Conservation (phyloP, 225 moss, liverwort and hornwort genomes). For the Anthoceros angustus region DNA sequence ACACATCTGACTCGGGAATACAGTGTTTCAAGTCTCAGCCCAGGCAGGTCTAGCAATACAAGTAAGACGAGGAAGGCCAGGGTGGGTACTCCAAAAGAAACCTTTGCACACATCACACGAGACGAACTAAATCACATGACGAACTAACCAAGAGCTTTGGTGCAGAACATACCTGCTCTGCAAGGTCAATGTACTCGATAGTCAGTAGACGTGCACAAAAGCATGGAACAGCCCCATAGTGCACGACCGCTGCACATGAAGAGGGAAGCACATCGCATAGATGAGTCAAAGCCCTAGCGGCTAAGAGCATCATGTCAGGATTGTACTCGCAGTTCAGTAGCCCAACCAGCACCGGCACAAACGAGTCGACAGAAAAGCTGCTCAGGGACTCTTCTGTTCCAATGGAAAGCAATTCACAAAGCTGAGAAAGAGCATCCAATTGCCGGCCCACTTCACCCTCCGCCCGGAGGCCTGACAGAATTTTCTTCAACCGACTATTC, state of each 20-base stretch:
- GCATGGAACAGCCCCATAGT: constrained; percentile 93
- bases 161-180: constrained; percentile 58
- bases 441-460: constrained; percentile 95
- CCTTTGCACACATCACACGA: too few relatives aligned
- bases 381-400: constrained; percentile 98
- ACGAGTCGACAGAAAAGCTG: constrained; percentile 99
- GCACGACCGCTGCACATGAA: constrained; percentile 97
- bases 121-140: not conserved
- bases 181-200: constrained; percentile 97
- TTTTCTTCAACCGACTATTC: constrained; percentile 86
- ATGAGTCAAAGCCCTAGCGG: constrained; percentile 98
- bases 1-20: not conserved
- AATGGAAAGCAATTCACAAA: constrained; percentile 95
- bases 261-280: constrained; percentile 98
- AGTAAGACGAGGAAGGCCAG: too few relatives aligned
- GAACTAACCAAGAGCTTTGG: not conserved
- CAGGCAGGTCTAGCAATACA: too few relatives aligned
- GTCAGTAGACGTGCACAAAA: constrained; percentile 93
- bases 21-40: not conserved
- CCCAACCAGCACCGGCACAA: constrained; percentile 93
- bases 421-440: constrained; percentile 90
- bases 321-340: constrained; percentile 95
- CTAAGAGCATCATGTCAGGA: constrained; percentile 96
- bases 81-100: too few relatives aligned
- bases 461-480: constrained; percentile 84